A percentile compares a stretch with the other conserved stretches of the same genome.
Conservation (phyloP, 768 basidiomycete genomes). For the Mycena crocata region DNA sequence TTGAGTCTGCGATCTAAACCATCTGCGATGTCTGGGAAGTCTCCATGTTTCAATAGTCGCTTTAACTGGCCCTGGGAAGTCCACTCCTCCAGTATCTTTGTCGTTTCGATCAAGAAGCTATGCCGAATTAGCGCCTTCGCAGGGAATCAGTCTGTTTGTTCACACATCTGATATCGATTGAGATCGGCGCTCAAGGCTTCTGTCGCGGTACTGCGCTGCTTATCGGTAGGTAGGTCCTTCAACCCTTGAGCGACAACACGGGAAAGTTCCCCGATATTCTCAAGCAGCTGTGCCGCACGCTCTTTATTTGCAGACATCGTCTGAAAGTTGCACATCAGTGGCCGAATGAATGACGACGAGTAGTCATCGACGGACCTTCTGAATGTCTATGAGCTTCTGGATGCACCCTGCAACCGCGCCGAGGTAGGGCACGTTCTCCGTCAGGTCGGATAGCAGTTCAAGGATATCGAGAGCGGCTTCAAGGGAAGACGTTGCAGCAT, state of each 20-base stretch:
- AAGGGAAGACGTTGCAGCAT: neutral
- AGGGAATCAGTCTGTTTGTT: no score
- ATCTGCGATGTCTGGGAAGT: slow-evolving; percentile 1
- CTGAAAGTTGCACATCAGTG: neutral
- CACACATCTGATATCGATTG: slow-evolving; percentile 5
- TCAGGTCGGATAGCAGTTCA: neutral
- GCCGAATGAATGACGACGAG: no score
- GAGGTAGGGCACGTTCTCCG: slow-evolving; percentile 1
- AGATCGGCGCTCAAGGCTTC: neutral
- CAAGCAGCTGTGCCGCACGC: neutral
- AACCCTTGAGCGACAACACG: neutral
- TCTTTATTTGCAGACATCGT: neutral
- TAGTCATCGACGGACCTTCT: neutral
- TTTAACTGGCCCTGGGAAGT: neutral
- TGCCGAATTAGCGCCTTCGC: neutral
- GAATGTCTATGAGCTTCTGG: neutral
- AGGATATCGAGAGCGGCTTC: slow-evolving; percentile 1
- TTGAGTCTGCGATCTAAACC: slow-evolving; percentile 6
- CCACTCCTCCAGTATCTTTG: neutral
- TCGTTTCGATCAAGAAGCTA: slow-evolving; percentile 1
- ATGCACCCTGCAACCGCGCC: neutral
- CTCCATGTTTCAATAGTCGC: neutral
- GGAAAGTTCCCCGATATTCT: neutral
- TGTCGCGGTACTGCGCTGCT: neutral
- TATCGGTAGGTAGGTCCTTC: neutral